Conservation (phyloP, 2,329 filamentous ascomycete genomes). For the Monosporascus sp. region DNA sequence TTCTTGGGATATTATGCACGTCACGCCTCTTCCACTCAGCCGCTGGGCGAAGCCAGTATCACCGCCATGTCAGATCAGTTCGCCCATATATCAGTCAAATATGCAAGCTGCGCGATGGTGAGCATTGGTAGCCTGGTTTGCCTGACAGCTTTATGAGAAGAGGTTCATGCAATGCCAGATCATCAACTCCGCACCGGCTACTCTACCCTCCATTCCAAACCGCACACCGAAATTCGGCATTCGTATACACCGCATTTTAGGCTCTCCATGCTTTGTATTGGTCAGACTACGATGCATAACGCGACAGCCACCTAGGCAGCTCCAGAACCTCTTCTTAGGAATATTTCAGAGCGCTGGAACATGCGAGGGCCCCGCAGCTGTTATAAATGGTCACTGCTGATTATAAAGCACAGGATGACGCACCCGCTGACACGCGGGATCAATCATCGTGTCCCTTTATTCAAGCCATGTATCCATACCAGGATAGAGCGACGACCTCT, state of each 20-base stretch:
- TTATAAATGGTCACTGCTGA: no score
- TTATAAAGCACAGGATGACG: no score
- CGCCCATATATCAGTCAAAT: background rate
- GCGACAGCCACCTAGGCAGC: no score
- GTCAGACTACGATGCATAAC: no score
- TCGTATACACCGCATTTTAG: background rate
- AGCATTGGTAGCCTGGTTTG: background rate
- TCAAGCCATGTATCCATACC: no score
- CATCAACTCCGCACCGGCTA: background rate
- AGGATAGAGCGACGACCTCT: no score
- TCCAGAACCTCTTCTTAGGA: no score
- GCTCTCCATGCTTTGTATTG: no score
- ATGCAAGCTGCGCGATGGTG: background rate
- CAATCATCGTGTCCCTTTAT: no score
- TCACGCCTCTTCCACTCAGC: background rate
- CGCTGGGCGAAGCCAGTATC: background rate
- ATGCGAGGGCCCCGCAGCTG: no score
- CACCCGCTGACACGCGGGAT: no score
- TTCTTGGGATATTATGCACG: background rate
- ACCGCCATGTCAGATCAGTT: background rate
- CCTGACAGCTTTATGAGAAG: background rate
- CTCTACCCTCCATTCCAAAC: background rate
- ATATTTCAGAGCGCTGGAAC: no score
- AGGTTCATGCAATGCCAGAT: background rate
- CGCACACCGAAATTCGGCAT: background rate